Percentiles rank a stretch among this genome's conserved stretches.
phyloP scores from a whole-genome alignment of 345 rosid genomes.

The Eucalyptus lansdowneana region DNA sequence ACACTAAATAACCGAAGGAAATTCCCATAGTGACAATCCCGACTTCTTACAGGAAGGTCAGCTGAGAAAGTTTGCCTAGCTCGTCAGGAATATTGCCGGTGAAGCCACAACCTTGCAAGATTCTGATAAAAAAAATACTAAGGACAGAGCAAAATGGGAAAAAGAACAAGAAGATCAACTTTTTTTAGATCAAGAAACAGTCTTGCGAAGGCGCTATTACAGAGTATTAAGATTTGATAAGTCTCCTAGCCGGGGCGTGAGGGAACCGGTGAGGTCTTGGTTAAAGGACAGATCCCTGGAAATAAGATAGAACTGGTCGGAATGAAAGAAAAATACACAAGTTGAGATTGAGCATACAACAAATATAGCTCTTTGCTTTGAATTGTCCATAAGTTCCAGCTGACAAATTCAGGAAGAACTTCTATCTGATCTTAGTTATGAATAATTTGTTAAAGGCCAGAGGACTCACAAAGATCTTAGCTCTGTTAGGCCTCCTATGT shows the following conservation, averaged over 20 bases:
- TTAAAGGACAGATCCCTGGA: conserved; percentile 86
- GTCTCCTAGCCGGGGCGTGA: conserved; percentile 69
- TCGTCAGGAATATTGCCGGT: conserved; percentile 75
- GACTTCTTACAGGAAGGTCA: conserved; percentile 77
- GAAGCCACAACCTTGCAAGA: conserved; percentile 84
- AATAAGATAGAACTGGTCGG: neutral
- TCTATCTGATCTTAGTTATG: neutral
- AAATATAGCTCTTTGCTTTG: neutral
- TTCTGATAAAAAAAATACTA: conserved; percentile 30
- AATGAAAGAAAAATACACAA: neutral
- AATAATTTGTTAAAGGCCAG: neutral
- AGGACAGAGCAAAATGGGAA: neutral
- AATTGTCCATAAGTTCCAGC: neutral
- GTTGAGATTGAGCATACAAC: neutral
- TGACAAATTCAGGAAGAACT: neutral
- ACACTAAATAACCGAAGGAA: neutral
- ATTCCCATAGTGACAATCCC: neutral
- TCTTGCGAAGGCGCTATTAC: conserved; percentile 19
- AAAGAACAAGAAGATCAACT: neutral
- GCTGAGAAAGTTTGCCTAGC: conserved; percentile 61
- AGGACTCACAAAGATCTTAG: conserved; percentile 75
- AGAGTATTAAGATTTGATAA: conserved; percentile 64
- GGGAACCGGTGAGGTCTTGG: conserved; percentile 56
- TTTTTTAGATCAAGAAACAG: neutral
- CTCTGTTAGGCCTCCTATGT: conserved; percentile 80